These are phyloP conservation scores for Talaromyces atroroseus DNA, from an alignment of 2,329 filamentous ascomycete species.

Conservation along the genomic window DNA sequence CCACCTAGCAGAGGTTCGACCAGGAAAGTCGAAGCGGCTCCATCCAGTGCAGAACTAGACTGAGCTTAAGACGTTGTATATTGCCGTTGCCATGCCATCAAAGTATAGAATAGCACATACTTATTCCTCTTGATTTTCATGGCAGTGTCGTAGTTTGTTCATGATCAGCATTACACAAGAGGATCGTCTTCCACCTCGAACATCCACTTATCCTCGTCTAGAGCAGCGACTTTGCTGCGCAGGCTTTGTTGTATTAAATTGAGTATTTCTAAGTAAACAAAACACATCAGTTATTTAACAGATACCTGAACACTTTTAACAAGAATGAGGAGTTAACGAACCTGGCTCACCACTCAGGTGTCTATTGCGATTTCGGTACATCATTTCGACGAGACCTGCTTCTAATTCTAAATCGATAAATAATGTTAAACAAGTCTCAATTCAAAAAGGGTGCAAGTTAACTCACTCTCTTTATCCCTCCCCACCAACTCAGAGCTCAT, in stretches of 20 bases:
- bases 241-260: conserved; percentile 65
- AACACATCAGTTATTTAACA: neutral
- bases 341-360: conserved; percentile 60
- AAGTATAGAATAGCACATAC: neutral
- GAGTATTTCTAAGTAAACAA: conserved; percentile 57
- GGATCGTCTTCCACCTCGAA: conserved; percentile 64
- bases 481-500: conserved; percentile 22
- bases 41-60: conserved; percentile 41
- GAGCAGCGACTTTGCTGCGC: conserved; percentile 63
- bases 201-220: conserved; percentile 88
- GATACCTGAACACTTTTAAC: neutral
- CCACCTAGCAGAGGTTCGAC: conserved; percentile 38
- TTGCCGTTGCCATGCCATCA: neutral
- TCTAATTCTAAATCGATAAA: conserved; percentile 36
- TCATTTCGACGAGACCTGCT: conserved; percentile 40
- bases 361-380: conserved; percentile 34
- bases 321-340: conserved; percentile 13
- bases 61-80: conserved; percentile 20
- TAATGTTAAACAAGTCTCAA: neutral
- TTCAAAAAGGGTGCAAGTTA: neutral
- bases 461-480: conserved; percentile 39
- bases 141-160: neutral
- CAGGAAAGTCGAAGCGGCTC: conserved; percentile 45
- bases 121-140: neutral
- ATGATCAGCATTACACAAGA: conserved; percentile 18